phyloP scores from a whole-genome alignment of 768 basidiomycete genomes.

The Cytidiella melzeri region DNA sequence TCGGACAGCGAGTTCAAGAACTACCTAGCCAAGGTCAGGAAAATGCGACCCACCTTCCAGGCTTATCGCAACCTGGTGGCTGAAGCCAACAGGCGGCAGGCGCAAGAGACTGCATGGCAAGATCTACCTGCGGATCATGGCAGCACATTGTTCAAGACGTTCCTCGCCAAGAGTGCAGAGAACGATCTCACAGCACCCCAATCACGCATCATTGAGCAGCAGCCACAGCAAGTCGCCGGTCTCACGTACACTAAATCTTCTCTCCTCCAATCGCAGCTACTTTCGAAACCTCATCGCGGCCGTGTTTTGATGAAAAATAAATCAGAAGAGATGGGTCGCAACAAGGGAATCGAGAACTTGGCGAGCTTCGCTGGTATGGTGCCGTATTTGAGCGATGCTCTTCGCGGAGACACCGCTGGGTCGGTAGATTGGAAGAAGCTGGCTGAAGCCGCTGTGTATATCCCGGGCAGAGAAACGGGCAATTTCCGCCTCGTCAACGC shows the following conservation, averaged over 20 bases:
- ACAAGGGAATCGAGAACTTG: conserved; percentile 6
- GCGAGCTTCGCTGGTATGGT: conserved; percentile 41
- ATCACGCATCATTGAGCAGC: conserved; percentile 45
- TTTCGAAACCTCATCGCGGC: conserved; percentile 49
- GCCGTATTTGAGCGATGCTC: conserved; percentile 19
- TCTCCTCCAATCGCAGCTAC: conserved; percentile 46
- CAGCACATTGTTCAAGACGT: conserved; percentile 18
- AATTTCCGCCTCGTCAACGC: conserved; percentile 25
- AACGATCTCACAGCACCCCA: conserved; percentile 17
- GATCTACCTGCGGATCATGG: not conserved
- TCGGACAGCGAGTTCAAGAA: conserved; percentile 45
- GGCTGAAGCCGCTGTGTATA: conserved; percentile 13
- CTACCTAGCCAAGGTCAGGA: conserved; percentile 55
- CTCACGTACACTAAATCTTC: conserved; percentile 54
- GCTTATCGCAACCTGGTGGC: conserved; percentile 32
- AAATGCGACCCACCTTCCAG: conserved; percentile 49
- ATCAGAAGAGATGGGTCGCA: not conserved
- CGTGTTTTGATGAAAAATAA: conserved; percentile 31
- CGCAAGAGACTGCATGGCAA: conserved; percentile 3
- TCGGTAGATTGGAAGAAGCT: conserved; percentile 26
- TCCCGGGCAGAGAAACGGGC: conserved; percentile 13
- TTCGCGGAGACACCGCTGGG: conserved; percentile 12
- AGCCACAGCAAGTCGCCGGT: conserved; percentile 60
- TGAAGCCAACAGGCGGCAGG: not conserved
- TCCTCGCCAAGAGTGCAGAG: conserved; percentile 32